Evolutionary conservation across 2,329 filamentous ascomycete genomes (phyloP), one percentile per base, ranked within the genome.

Genomic region (Trichoderma atroviride): DNA sequence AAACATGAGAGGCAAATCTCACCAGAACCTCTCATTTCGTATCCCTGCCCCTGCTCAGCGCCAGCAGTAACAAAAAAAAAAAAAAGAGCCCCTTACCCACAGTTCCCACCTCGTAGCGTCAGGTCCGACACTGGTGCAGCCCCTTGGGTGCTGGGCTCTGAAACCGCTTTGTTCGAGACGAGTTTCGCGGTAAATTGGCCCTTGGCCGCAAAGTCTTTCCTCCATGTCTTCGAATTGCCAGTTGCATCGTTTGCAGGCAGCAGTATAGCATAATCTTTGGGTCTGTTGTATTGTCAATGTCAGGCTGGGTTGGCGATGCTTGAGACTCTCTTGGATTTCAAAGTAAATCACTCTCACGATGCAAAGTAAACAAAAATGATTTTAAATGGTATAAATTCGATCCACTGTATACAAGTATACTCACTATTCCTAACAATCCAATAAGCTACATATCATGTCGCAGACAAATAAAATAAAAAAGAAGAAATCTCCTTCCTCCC

Each of bases 391-490:
- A 58, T 67, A 55, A 43, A 24, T 50, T 50, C 52, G 64, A 67
- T 67, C 64, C 64, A 67, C 64, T 59, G 55, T 67, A 67, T 67
- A 67, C 64, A 59, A 67, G 55, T 67, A 67, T 67, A 67, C 64
- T 64, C 61, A 67, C 64, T 59, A 37, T 61, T 61, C 65, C 65
- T 47, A 68, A 68, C 58, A 56, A 53, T 68, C 65, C 65, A 68
- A 68, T 53, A 60, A 68, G 65, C 65, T 68, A 68, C 65, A 68
- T 55, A 56, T 61, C 65, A 31, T 69, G 31, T 61, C 65, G 47
- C 59, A 55, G 58, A 64, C 58, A 69, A 69, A 69, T 35, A 57
- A 65, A 69, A 69, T 33, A 31, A 40, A 65, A 64, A 35, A 33
- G 33, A 47, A 64, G 56, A 55, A 65, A 65, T 65, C 52, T 57